Conservation (phyloP, 164 flowering plant species). For the Annona squamosa region DNA sequence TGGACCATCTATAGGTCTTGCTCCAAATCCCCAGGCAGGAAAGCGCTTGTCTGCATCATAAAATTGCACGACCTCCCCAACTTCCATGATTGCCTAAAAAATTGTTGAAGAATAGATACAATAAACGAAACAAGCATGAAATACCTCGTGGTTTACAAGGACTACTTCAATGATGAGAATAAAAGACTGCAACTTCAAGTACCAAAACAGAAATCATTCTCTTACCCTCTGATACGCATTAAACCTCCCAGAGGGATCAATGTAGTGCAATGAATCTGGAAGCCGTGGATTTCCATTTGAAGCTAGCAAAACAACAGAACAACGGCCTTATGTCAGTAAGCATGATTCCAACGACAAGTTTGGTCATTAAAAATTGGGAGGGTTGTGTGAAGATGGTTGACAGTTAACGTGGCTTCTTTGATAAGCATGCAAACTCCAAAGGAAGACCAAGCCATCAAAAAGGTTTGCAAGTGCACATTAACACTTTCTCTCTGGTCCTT, state of each 20-base stretch:
- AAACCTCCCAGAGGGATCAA: constrained; percentile 64
- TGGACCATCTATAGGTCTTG: constrained; percentile 35
- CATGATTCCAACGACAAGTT: not conserved
- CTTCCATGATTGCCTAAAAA: constrained; percentile 70
- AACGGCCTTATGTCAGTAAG: not conserved
- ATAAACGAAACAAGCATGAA: not conserved
- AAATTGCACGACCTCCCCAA: constrained; percentile 72
- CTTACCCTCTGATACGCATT: constrained; percentile 90
- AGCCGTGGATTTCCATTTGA: constrained; percentile 81
- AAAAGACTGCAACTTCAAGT: not conserved
- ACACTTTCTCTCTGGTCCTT: not conserved
- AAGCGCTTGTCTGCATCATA: constrained; percentile 77
- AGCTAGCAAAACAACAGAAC: constrained; percentile 28
- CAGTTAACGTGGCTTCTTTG: not conserved
- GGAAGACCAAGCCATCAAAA: not conserved
- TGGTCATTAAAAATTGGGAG: not conserved
- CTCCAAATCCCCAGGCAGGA: constrained; percentile 98
- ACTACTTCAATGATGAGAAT: not conserved
- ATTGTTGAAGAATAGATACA: not conserved
- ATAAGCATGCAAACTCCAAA: not conserved
- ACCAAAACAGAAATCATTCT: not conserved
- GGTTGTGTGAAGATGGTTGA: not conserved
- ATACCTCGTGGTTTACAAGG: not conserved
- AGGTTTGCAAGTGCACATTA: not conserved
- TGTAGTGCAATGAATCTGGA: constrained; percentile 75